Evolutionary conservation across 1,139 yeast species (phyloP), one percentile per base, ranked within the genome.

Genomic region (Candida dubliniensis): DNA sequence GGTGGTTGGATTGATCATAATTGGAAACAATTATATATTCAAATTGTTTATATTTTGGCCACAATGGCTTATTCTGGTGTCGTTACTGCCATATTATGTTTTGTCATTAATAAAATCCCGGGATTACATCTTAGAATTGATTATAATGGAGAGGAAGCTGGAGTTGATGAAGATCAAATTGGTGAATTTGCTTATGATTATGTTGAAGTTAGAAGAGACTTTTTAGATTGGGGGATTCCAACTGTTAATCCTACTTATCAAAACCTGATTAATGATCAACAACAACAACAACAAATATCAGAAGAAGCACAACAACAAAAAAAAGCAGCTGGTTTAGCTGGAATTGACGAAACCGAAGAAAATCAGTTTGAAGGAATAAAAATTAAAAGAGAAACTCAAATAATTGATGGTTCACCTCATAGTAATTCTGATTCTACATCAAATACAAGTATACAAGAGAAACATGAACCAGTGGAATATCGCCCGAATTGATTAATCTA

Each of bases 171-270:
- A 64, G 96, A 89, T 66, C 97, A 93, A 69, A 88, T 93, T 55
- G 99, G 99, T 43, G 98, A 93, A 66, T 93, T 93, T 69, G 99
- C 99, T 18, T 93, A 91, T 64, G 98, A 93, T 67, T 93, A 90
- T 61, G 97, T 93, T 47, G 99, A 93, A 71, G 96, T 91, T 15
- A 81, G 98, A 67, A 81, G 98, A 64, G 96, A 91, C 67, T 91
- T 87, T 67, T 77, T 87, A 59, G 87, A 89, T 54, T 87, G 77
- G 77, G 70, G 67, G 34, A 48, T 42, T 40, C 51, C 51, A 30
- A 41, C 47, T 9, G 51, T 48, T 4, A 46, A 46, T 27, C 49
- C 51, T 27, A 47, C 46, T 11, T 43, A 46, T 23, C 49, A 47
- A 38, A 27, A 42, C 25, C 43, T 46, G 44, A 41, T 46, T 11